Evolutionary conservation across 306 rosid genomes (phyloP).

Genomic region (Quercus engelmannii): DNA sequence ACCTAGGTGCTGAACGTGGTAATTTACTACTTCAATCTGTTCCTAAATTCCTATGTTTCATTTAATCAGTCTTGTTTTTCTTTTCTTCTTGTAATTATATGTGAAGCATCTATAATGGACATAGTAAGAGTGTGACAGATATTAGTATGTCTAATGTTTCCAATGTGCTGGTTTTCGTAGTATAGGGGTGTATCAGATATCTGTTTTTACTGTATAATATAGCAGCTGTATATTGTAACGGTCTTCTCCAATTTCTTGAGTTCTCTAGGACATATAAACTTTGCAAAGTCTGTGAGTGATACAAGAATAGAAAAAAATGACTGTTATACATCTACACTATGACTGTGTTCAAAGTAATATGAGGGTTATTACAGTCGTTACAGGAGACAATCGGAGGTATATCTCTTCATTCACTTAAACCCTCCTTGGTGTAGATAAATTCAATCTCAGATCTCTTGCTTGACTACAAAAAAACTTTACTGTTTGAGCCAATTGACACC

Average conservation of each 20-base stretch:
- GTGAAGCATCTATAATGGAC: background rate
- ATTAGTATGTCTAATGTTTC: background rate
- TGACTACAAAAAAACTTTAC: no score
- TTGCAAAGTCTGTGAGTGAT: background rate
- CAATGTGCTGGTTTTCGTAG: background rate
- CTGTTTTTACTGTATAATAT: background rate
- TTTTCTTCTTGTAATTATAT: background rate
- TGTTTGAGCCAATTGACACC: no score
- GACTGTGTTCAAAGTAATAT: background rate
- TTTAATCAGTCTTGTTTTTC: background rate
- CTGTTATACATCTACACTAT: background rate
- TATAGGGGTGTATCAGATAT: background rate
- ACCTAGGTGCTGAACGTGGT: constrained; percentile 39
- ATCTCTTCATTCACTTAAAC: no score
- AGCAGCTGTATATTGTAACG: background rate
- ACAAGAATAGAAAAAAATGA: background rate
- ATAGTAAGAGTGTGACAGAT: background rate
- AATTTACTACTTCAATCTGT: constrained; percentile 5
- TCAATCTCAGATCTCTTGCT: no score
- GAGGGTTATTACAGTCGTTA: no score
- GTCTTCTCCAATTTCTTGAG: background rate
- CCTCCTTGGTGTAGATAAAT: no score
- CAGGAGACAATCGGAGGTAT: no score
- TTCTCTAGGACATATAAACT: background rate
- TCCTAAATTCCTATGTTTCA: background rate